phyloP scores from a whole-genome alignment of 768 basidiomycete genomes.

The Sarcodon sp. region DNA sequence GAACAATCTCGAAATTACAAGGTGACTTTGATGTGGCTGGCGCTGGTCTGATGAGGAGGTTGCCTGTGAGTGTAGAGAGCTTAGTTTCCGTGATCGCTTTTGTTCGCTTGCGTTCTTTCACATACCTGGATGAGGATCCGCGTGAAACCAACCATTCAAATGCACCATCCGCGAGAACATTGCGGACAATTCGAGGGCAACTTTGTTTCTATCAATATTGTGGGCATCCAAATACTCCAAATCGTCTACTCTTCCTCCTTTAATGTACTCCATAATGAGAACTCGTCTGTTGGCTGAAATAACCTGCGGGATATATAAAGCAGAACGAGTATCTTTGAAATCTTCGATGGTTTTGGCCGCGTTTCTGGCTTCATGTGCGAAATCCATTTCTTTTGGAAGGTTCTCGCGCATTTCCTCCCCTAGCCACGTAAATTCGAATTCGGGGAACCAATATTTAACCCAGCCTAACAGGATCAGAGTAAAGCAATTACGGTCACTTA shows the following conservation, averaged over 20 bases:
- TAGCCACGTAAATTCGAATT: slow-evolving; percentile 90
- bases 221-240: slow-evolving; percentile 68
- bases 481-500: not conserved
- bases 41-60: slow-evolving; percentile 80
- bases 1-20: slow-evolving; percentile 92
- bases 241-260: slow-evolving; percentile 84
- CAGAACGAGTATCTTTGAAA: slow-evolving; percentile 58
- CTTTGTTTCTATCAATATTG: slow-evolving; percentile 86
- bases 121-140: slow-evolving; percentile 78
- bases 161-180: slow-evolving; percentile 97
- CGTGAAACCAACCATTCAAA: slow-evolving; percentile 84
- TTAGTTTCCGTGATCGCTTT: not conserved
- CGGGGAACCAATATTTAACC: slow-evolving; percentile 89
- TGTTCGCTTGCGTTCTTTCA: not conserved
- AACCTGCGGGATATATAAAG: slow-evolving; percentile 82
- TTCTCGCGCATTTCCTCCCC: slow-evolving; percentile 91
- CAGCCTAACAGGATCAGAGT: slow-evolving; percentile 32
- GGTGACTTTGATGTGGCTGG: slow-evolving; percentile 53
- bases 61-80: slow-evolving; percentile 34
- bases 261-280: slow-evolving; percentile 89
- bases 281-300: slow-evolving; percentile 73
- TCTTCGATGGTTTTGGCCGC: slow-evolving; percentile 58
- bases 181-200: slow-evolving; percentile 77
- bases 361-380: slow-evolving; percentile 80
- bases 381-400: slow-evolving; percentile 90